Base-by-base conservation (phyloP, 2,329 filamentous ascomycete species). In the Penicillium sp. region DNA sequence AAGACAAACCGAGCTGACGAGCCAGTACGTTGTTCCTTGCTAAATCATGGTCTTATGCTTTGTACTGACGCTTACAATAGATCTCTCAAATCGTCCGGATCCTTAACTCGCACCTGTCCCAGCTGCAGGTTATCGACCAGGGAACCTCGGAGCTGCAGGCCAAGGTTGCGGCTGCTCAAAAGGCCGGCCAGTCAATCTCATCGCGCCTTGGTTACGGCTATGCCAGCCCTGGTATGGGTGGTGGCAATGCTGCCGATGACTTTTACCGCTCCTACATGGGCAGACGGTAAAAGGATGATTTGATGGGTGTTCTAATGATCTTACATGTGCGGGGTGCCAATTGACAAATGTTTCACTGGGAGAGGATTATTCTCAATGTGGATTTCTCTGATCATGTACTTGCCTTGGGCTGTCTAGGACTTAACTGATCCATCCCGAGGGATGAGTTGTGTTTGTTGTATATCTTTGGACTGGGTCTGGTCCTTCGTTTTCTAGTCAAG, bases 71-170 rank as follows among this genome's bases (percentile, higher is more conserved):
- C 31, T 22, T 34, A 39, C 47, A 55, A 38, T 73, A 97, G 89
- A 84, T 98, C 72, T 94, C 92, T 67, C 92, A 97, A 78, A 96
- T 99, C 71, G 94, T 98, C 55, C 89, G 92, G 63, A 92, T 98
- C 52, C 88, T 99, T 67, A 99, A 99, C 75, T 88, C 89, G 25
- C 95, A 99, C 75, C 86, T 99, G 39, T 88, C 88, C 38, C 93
- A 97, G 76, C 83, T 99, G 61, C 94, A 97, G 77, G 90, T 90
- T 80, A 98, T 99, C 75, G 94, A 98, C 73, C 86, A 88, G 65
- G 93, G 94, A 64, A 90, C 94, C 38, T 85, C 88, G 15, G 85
- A 88, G 35, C 82, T 98, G 55, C 90, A 96, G 75, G 84, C 88
- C 60, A 96, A 96, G 83, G 91, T 98, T 54, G 79, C 82, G 5